Conservation (phyloP, 1,284 basidiomycete genomes). For the Sphagnurus paluster region DNA sequence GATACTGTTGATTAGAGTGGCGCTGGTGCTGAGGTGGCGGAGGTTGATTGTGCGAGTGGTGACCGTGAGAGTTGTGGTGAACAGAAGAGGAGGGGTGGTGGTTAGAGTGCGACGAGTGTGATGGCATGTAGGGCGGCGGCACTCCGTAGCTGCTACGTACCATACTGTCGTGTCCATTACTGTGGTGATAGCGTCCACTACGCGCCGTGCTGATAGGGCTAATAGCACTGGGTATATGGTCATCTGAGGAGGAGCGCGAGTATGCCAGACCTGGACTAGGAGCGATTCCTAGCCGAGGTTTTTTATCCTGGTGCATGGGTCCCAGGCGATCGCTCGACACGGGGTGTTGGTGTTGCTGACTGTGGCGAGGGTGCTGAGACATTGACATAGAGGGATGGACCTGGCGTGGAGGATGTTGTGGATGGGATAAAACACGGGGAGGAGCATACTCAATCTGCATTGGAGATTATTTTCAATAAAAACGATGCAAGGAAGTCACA, state of each 20-base stretch:
- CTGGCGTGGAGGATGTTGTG: conserved; percentile 7
- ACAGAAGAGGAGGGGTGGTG: conserved; percentile 22
- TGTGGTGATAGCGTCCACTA: conserved; percentile 8
- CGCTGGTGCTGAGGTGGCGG: conserved; percentile 26
- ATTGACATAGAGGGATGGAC: conserved; percentile 13
- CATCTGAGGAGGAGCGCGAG: conserved; percentile 14
- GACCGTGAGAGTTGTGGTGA: conserved; percentile 20
- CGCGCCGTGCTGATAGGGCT: conserved; percentile 12
- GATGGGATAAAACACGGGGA: conserved; percentile 3
- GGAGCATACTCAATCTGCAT: conserved; percentile 12
- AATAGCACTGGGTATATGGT: conserved; percentile 7
- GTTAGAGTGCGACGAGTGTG: conserved; percentile 18
- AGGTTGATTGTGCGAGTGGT: conserved; percentile 25
- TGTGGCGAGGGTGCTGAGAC: conserved; percentile 14
- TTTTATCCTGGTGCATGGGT: conserved; percentile 11
- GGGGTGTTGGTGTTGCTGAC: conserved; percentile 11
- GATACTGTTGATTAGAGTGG: conserved; percentile 25
- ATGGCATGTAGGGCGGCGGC: conserved; percentile 16
- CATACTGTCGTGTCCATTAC: too few species aligned
- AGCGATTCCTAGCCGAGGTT: conserved; percentile 13
- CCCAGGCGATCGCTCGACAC: conserved; percentile 18
- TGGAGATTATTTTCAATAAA: not conserved
- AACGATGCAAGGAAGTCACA: not conserved
- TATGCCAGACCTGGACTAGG: not conserved
- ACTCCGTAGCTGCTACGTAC: conserved; percentile 1